Evolutionary conservation across 257 asterid genomes (phyloP), one percentile per base, ranked within the genome.

Genomic region (Solanum chmielewskii): DNA sequence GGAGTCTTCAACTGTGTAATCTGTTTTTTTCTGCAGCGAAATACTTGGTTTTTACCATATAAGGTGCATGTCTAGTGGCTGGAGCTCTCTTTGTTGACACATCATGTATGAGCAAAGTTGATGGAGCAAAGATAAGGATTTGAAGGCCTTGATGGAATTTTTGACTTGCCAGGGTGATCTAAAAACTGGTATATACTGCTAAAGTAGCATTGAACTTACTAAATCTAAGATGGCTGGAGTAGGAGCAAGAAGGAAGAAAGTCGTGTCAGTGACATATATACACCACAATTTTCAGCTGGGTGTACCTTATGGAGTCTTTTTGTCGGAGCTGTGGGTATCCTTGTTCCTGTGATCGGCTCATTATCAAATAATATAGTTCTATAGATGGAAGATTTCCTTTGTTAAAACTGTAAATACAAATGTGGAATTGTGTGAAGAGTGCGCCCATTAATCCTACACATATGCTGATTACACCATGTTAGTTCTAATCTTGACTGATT

Each of bases 361-460:
- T 88, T 74, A 89, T 90, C 90, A 85, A 90, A 87, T 87, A 87
- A 85, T 77, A 42, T 64, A 86, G 87, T 89, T 90, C 91, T 77
- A 25, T 86, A 87, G 90, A 91, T 88, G 87, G 92, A 83, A 68
- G 88, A 88, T 91, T 91, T 91, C 86, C 87, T 83, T 89, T 87
- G 93, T 89, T 88, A 90, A 91, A 91, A 91, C 91, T 94, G 95
- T 95, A 90, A 90, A 95, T 93, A 90, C 92, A 85, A 87, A 90
- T 90, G 90, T 86, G 87, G 85, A 83, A 88, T 89, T 89, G 92
- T 88, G 91, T 94, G 92, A 88, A 56, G 62, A 64, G 88, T 86
- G 91, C 94, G 82, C 84, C 89, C 76, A 37, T 60, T 78, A 27
- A 62, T 70, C 78, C 13, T 44, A 88, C 85, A 88, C 83, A 76